Evolutionary conservation across 139 green algal species (phyloP), one percentile per base, ranked within the genome.

Genomic region (Gonium pectorale): DNA sequence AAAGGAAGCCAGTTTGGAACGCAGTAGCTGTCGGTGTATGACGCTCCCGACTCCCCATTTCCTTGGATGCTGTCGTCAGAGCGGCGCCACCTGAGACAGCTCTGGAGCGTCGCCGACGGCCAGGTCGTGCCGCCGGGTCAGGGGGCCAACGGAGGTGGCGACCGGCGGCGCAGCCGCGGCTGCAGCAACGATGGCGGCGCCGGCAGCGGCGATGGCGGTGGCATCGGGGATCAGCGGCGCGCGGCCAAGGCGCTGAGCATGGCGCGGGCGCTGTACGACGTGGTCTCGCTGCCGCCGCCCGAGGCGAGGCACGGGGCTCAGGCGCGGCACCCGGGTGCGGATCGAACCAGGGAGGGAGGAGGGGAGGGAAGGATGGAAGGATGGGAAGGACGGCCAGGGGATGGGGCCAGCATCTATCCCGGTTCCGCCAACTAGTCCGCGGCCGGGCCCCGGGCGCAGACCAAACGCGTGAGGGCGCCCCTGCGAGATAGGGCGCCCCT

Each of bases 241-340:
- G 46, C 44, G 31, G 70, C 72, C 51, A 22, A 22, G 72, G 41
- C 29, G 52, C 33, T 56, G 56, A 46, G 24, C 0, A 27, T 67
- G 5, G 64, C 54, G 3, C 41, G 56, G 64, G n/a, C 31, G 27
- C 62, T 73, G 40, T 44, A 60, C 22, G 74, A 82, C 17, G 60
- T 82, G 29, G 74, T 71, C 13, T 68, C 74, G 6, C 17, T 71
- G 59, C 59, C 27, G 3, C 17, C 5, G 2, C 59, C 13, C 5
- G 59, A 59, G 9, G 29, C 56, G 19, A n/a, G n/a, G n/a, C n/a
- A n/a, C n/a, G n/a, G n/a, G n/a, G n/a, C n/a, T n/a, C n/a, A 27
- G 2, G 29, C 37, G 35, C 80, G 80, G 80, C 56, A 80, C 43
- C 80, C 80, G 27, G 80, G 68, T 44, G n/a, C 33, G n/a, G n/a